Base-by-base conservation (phyloP, 2,329 filamentous ascomycete genomes). In the Fusarium sp. region DNA sequence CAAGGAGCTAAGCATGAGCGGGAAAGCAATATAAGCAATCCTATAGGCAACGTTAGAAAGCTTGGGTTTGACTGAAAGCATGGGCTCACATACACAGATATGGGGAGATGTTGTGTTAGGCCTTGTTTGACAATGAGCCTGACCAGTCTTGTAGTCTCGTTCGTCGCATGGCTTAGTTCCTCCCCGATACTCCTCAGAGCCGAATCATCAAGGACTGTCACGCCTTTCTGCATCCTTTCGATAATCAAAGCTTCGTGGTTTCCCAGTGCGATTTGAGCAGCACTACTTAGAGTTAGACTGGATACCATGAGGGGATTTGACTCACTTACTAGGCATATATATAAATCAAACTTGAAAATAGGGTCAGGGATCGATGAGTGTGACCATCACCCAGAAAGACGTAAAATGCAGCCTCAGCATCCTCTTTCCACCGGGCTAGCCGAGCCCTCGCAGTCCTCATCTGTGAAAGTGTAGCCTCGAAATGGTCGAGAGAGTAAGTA, bases 281-380 rank as follows among this genome's bases (percentile, higher is more conserved):
- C 72, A 6, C 72, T 74, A 0, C 0, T 10, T 5, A 20, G 1
- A 34, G 1, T 35, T 0, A 6, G 6, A 5, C 7, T 63, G 10
- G 14, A 35, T 22, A 20, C 1, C 2, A 1, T 5, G 0, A 8
- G 0, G 13, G 4, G 0, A 6, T 14, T 14, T 1, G 8, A 0
- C 10, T 5, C 3, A 50, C 70, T 66, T 22, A 74, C 72, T 70
- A 61, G 0, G 66, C 69, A 35, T 74, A 74, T 27, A 75, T 75
- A 1, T 58, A 74, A 0, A 74, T 42, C 1, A 72, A 66, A 14
- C 69, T 75, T 0, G 72, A 75, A 13, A 74, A 70, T 0, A 74
- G 9, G 0, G 65, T 64, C 0, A 70, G 63, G 0, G 72, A 74
- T 16, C 62, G 42, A 20, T 74, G 69, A 2, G 60, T 42, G 6